phyloP scores from a whole-genome alignment of 768 basidiomycete species.

The Strobilomyces dryophilus region DNA sequence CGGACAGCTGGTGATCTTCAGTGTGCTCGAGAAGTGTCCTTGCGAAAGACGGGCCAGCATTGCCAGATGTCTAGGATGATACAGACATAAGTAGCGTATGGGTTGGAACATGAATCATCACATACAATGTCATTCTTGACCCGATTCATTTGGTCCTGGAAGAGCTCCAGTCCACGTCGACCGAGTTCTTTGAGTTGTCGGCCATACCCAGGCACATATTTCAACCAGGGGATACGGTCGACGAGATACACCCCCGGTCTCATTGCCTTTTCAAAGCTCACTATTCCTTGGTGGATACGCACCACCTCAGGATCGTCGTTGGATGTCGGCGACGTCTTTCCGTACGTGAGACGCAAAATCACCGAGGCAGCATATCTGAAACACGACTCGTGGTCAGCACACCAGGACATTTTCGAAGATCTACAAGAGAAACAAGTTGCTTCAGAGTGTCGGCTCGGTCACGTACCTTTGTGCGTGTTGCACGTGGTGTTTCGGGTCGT shows the following conservation, averaged over 20 bases:
- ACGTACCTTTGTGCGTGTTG: constrained; percentile 15
- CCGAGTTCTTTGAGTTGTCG: not conserved
- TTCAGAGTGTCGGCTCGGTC: not conserved
- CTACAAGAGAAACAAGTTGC: not conserved
- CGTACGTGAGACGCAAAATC: not conserved
- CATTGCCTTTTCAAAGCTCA: not conserved
- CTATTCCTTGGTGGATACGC: not conserved
- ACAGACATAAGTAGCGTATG: not conserved
- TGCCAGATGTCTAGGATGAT: constrained; percentile 5
- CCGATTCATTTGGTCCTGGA: not conserved
- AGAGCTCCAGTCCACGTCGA: not conserved
- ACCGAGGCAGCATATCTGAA: not conserved
- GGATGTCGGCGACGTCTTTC: not conserved
- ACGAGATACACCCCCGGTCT: not conserved
- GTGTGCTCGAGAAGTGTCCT: constrained; percentile 49
- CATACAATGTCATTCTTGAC: not conserved
- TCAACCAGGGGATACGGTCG: not conserved
- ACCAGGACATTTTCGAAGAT: not conserved
- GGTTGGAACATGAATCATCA: not conserved
- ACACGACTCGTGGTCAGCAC: not conserved
- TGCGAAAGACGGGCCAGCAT: constrained; percentile 36
- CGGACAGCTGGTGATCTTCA: constrained; percentile 42
- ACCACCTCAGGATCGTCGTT: not conserved
- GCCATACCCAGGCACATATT: not conserved
- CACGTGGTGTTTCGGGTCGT: constrained; percentile 10